Evolutionary conservation across 2,329 filamentous ascomycete species (phyloP).

Genomic region (Colletotrichum sp.): DNA sequence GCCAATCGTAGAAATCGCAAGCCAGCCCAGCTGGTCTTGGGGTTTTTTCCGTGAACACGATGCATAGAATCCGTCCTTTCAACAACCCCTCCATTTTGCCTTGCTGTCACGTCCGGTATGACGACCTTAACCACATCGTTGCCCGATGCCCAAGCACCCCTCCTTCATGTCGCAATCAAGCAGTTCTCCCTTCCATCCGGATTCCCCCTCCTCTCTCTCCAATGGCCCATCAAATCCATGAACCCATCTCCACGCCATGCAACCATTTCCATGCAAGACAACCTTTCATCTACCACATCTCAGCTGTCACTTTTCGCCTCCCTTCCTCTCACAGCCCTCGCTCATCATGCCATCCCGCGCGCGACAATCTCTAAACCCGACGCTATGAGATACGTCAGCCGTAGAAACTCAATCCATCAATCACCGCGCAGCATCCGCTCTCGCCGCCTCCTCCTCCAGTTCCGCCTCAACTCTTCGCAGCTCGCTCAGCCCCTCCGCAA

Average conservation of each 20-base stretch:
- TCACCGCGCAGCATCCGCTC: background rate
- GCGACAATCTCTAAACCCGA: background rate
- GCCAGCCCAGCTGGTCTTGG: background rate
- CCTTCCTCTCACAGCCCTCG: background rate
- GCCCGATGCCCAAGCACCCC: background rate
- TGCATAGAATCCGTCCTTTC: background rate
- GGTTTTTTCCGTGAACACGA: background rate
- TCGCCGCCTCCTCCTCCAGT: conserved; percentile 27
- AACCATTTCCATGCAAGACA: background rate
- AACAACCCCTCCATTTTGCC: background rate
- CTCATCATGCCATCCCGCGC: background rate
- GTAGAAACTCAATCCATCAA: background rate
- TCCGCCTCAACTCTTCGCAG: conserved; percentile 35
- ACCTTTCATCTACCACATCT: background rate
- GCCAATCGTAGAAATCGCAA: background rate
- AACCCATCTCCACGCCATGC: background rate
- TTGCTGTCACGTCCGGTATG: background rate
- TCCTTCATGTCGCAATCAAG: background rate
- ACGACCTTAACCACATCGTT: background rate
- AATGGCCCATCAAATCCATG: background rate
- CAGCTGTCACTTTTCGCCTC: background rate
- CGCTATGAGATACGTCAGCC: background rate
- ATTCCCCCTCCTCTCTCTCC: background rate
- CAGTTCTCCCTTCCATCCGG: background rate
- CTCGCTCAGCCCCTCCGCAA: conserved; percentile 41